phyloP scores from a whole-genome alignment of 306 rosid species.

The Vigna trinervia region DNA sequence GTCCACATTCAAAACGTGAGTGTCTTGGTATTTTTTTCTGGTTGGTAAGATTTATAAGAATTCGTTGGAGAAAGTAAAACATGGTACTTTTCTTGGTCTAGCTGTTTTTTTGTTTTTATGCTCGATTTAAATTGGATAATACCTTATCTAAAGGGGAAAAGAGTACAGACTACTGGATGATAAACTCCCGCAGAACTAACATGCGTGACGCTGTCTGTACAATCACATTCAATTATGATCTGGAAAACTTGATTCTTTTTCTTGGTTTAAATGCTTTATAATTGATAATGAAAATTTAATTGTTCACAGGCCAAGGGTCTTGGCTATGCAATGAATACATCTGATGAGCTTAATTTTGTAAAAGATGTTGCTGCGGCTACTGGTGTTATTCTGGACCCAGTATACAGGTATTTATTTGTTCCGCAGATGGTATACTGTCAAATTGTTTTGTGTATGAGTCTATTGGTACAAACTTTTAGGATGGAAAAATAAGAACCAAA shows the following conservation, averaged over 20 bases:
- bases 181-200: not conserved
- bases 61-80: conserved; percentile 31
- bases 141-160: conserved; percentile 1
- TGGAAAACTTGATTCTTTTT: conserved; percentile 27
- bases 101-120: conserved; percentile 32
- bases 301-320: conserved; percentile 82
- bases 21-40: conserved; percentile 27
- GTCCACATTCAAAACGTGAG: conserved; percentile 78
- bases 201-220: conserved; percentile 16
- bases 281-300: conserved; percentile 38
- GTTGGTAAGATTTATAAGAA: conserved; percentile 8
- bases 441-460: not conserved
- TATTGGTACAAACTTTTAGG: too few species aligned
- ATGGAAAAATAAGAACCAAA: too few species aligned
- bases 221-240: conserved; percentile 21
- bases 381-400: conserved; percentile 92
- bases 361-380: conserved; percentile 79
- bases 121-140: conserved; percentile 21
- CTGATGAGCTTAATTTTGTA: conserved; percentile 82
- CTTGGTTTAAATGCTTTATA: conserved; percentile 14
- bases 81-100: conserved; percentile 26
- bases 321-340: conserved; percentile 89
- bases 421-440: conserved; percentile 1
- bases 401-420: conserved; percentile 71
- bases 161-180: not conserved